Percentiles rank a stretch among this genome's conserved stretches.
phyloP scores from a whole-genome alignment of 345 rosid species.

The Hibiscus tridactylites region DNA sequence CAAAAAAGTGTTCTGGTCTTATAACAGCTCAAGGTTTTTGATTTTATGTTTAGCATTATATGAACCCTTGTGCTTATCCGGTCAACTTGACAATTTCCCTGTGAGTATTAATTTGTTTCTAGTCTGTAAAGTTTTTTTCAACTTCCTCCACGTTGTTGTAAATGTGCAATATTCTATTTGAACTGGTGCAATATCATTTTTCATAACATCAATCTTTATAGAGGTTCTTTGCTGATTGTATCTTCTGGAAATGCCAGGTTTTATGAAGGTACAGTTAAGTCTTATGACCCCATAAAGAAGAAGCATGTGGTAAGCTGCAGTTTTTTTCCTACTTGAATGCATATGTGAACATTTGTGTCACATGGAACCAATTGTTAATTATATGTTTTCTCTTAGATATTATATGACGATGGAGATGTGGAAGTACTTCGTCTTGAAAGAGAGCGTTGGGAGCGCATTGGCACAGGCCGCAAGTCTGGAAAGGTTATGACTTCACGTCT shows the following conservation, averaged over 20 bases:
- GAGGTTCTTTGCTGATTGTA: constrained; percentile 7
- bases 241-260: constrained; percentile 48
- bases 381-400: constrained; percentile 35
- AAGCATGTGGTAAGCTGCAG: constrained; percentile 75
- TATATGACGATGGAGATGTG: constrained; percentile 92
- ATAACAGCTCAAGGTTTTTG: background rate
- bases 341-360: constrained; percentile 4
- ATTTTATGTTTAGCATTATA: background rate
- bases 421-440: constrained; percentile 80
- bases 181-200: background rate
- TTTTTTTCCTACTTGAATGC: constrained; percentile 8
- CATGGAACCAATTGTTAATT: background rate
- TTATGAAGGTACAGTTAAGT: constrained; percentile 84
- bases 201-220: background rate
- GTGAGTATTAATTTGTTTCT: background rate
- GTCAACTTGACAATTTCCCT: background rate
- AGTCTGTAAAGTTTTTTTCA: background rate
- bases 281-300: constrained; percentile 69
- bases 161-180: background rate
- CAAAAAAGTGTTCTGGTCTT: background rate
- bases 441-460: constrained; percentile 84
- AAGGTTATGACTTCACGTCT: background rate
- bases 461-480: constrained; percentile 35
- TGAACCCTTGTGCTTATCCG: background rate
- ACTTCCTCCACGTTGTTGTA: background rate